Conservation (phyloP, 768 basidiomycete species). For the Terana coerulea region DNA sequence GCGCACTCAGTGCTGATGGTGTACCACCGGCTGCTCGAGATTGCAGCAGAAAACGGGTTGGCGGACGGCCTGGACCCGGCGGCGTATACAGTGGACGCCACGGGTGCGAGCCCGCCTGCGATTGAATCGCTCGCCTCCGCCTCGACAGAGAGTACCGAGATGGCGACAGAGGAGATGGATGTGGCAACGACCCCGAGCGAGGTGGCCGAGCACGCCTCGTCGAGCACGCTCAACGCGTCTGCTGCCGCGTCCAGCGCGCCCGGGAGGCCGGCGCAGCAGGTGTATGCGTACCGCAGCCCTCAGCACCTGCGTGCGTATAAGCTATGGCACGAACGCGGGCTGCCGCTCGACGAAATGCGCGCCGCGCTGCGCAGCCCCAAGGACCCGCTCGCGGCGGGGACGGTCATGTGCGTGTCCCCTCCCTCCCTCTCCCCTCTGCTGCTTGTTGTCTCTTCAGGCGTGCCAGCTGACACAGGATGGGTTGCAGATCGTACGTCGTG, state of each 20-base stretch:
- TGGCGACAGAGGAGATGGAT: background rate
- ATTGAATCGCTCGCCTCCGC: background rate
- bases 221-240: background rate
- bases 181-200: background rate
- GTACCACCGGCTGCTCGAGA: constrained; percentile 33
- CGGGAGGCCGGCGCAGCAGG: constrained; percentile 20
- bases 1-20: constrained; percentile 44
- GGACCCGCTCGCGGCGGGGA: constrained; percentile 41
- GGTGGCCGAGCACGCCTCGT: background rate
- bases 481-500: constrained; percentile 40
- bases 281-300: too few relatives aligned
- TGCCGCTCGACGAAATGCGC: constrained; percentile 37
- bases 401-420: constrained; percentile 42
- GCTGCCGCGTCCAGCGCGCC: background rate
- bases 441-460: background rate
- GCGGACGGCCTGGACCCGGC: background rate
- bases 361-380: constrained; percentile 30
- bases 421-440: background rate
- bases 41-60: constrained; percentile 19
- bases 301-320: constrained; percentile 43
- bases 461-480: background rate
- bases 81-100: background rate
- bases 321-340: constrained; percentile 36
- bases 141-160: background rate
- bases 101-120: background rate